Evolutionary conservation across 1,139 yeast species (phyloP), one percentile per base, ranked within the genome.

Genomic region (Sugiyamaella grinbergsii): DNA sequence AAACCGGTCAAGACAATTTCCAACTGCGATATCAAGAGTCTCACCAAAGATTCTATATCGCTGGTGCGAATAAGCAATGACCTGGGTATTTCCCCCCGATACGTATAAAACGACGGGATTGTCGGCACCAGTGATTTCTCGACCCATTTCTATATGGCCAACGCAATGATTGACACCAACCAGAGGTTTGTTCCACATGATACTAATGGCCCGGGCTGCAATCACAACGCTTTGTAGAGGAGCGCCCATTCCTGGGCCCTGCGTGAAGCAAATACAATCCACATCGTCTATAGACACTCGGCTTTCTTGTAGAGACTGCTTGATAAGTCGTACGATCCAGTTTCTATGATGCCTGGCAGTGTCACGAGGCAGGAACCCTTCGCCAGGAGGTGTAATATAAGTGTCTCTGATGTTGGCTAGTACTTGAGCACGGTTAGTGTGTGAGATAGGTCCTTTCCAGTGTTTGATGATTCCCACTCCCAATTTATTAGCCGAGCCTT

Each of bases 171-270:
- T 94, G 0, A 94, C 98, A 0, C 98, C 98, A 4, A 93, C 85
- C 33, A 93, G 68, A 0, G 98, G 98, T 26, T 86, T 73, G 4
- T 79, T 65, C 95, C 96, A 90, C 62, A 93, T 66, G 58, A 85
- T 82, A 16, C 93, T 75, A 42, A 91, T 71, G 0, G 97, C 83
- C 62, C 99, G 75, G 1, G 98, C 98, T 0, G 95, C 95, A 41
- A 93, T 76, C 1, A 86, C 98, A 34, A 90, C 97, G 56, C 94
- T 82, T 62, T 93, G 96, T 52, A 93, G 72, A 0, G 98, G 99
- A 0, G 98, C 98, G 2, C 98, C 99, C 98, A 93, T 94, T 1
- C 99, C 99, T 0, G 98, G 98, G 3, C 98, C 99, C 68, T 87
- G 95, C 1, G 98, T 93, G 67, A 91, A 93, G 67, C 97, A 90